These are phyloP conservation scores for Hirsutella minnesotensis DNA, from an alignment of 2,329 filamentous ascomycete species.

Conservation along the genomic window DNA sequence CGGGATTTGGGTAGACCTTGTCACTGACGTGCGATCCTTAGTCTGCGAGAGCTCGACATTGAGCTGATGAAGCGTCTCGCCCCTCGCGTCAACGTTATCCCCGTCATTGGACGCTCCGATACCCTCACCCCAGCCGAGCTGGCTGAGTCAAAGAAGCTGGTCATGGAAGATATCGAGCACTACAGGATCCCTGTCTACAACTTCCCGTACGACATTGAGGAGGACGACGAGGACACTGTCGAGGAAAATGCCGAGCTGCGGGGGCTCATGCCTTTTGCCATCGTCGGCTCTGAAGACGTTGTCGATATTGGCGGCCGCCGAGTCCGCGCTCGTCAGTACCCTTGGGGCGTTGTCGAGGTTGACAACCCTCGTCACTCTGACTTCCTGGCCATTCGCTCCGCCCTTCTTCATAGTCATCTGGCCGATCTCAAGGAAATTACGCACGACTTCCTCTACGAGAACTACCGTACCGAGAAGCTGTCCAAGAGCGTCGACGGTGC, in stretches of 20 bases:
- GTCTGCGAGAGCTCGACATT: constrained; percentile 96
- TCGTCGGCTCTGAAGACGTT: constrained; percentile 92
- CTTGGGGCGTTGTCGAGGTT: constrained; percentile 97
- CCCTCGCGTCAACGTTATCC: constrained; percentile 96
- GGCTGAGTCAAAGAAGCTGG: constrained; percentile 97
- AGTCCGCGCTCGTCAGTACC: constrained; percentile 92
- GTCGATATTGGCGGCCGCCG: constrained; percentile 88
- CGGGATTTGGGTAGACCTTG: neutral
- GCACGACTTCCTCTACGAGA: constrained; percentile 99
- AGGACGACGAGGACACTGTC: constrained; percentile 98
- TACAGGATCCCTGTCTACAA: constrained; percentile 99
- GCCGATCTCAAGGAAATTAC: constrained; percentile 99
- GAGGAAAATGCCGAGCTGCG: constrained; percentile 97
- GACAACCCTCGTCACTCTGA: constrained; percentile 98
- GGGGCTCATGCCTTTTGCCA: constrained; percentile 97
- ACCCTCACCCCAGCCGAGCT: constrained; percentile 92
- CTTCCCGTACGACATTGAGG: constrained; percentile 99
- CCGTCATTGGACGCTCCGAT: constrained; percentile 96
- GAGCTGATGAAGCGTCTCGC: constrained; percentile 99
- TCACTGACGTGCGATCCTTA: constrained; percentile 19
- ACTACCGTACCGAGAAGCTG: constrained; percentile 99
- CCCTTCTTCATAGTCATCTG: constrained; percentile 92
- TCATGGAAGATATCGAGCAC: constrained; percentile 99
- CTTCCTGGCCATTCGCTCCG: constrained; percentile 93
- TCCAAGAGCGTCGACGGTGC: constrained; percentile 97